These are phyloP conservation scores for Kipferlia bialata DNA, from an alignment of 78 protist genomes.

Conservation along the genomic window DNA sequence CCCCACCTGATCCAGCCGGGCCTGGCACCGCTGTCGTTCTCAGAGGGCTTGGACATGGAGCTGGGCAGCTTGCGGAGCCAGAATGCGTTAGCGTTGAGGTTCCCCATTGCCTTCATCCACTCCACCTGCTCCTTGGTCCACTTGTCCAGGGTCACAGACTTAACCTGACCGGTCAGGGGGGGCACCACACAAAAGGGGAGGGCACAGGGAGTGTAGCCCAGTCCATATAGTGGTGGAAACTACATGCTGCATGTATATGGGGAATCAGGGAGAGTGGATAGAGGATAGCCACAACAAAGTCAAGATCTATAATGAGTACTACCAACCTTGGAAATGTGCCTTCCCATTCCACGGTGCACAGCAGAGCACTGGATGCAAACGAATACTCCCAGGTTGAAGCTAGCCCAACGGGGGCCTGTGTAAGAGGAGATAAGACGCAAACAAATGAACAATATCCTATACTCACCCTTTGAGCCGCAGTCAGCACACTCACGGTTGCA, in stretches of 20 bases:
- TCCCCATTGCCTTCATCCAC: neutral
- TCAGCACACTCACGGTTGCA: no score
- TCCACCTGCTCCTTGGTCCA: neutral
- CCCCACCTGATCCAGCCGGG: no score
- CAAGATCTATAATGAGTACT: no score
- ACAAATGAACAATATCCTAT: neutral
- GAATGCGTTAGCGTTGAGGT: neutral
- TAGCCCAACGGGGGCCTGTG: conserved; percentile 52
- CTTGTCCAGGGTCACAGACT: conserved; percentile 8
- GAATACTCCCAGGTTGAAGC: conserved; percentile 47
- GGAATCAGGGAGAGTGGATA: no score
- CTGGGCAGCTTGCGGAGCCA: neutral
- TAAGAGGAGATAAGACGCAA: neutral
- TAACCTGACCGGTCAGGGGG: neutral
- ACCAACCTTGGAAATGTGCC: conserved; percentile 57
- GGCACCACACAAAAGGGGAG: no score
- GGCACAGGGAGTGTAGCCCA: no score
- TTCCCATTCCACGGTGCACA: conserved; percentile 55
- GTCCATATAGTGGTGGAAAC: no score
- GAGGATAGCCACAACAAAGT: no score
- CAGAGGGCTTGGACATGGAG: no score
- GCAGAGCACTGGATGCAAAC: conserved; percentile 60
- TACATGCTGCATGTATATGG: no score
- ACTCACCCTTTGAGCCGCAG: neutral
- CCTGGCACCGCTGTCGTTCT: no score